These are phyloP conservation scores for Aspergillus taichungensis DNA, from an alignment of 495 filamentous ascomycete genomes.

Conservation along the genomic window DNA sequence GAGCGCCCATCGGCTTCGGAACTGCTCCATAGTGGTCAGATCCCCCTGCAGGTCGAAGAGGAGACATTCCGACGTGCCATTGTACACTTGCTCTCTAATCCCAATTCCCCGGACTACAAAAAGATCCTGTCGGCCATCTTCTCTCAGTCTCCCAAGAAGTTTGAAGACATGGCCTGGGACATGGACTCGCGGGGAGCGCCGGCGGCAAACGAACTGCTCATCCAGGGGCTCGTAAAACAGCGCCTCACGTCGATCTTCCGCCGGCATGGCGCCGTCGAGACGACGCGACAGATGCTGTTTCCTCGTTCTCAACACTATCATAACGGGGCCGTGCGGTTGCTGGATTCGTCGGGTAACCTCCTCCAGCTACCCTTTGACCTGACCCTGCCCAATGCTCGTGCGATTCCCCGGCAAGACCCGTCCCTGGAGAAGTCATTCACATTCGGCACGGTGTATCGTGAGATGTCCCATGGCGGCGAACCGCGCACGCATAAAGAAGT, in stretches of 20 bases:
- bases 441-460: slow-evolving; percentile 84
- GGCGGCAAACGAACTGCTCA: slow-evolving; percentile 54
- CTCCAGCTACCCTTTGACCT: slow-evolving; percentile 89
- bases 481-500: slow-evolving; percentile 80
- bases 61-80: slow-evolving; percentile 79
- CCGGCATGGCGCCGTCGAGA: slow-evolving; percentile 85
- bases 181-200: slow-evolving; percentile 48
- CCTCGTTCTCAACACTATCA: slow-evolving; percentile 75
- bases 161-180: slow-evolving; percentile 85
- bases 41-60: slow-evolving; percentile 86
- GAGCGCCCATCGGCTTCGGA: slow-evolving; percentile 79
- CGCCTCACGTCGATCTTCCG: slow-evolving; percentile 71
- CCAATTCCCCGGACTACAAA: slow-evolving; percentile 78
- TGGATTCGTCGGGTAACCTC: slow-evolving; percentile 75
- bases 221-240: slow-evolving; percentile 69
- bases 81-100: slow-evolving; percentile 63
- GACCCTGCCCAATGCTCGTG: slow-evolving; percentile 79
- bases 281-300: slow-evolving; percentile 62
- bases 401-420: slow-evolving; percentile 63
- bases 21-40: slow-evolving; percentile 75
- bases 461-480: slow-evolving; percentile 64
- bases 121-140: slow-evolving; percentile 84
- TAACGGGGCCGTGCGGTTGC: slow-evolving; percentile 60
- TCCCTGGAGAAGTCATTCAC: slow-evolving; percentile 70
- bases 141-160: slow-evolving; percentile 58